Percentiles rank a stretch among this genome's conserved stretches.
phyloP scores from a whole-genome alignment of 345 rosid genomes.

The Sisymbrium irio region DNA sequence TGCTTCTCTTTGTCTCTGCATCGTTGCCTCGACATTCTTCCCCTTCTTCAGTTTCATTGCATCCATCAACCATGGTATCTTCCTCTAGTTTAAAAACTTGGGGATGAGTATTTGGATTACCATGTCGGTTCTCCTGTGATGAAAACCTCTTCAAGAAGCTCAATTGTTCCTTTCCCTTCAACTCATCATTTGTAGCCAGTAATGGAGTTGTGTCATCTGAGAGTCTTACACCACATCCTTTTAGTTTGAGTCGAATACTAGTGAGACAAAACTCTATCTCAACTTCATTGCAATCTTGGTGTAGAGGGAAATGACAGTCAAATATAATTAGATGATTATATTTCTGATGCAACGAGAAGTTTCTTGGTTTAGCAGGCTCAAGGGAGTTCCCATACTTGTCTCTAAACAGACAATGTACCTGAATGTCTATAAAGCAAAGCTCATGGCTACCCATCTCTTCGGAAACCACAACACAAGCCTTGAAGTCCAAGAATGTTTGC shows the following conservation, averaged over 20 bases:
- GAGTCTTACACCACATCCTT: not conserved
- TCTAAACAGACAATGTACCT: too few relatives aligned
- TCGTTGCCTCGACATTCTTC: not conserved
- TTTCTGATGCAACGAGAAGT: not conserved
- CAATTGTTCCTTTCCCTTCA: not conserved
- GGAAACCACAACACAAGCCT: too few relatives aligned
- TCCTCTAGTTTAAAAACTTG: not conserved
- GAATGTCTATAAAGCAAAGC: too few relatives aligned
- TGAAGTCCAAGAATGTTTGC: too few relatives aligned
- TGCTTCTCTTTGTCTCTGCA: not conserved
- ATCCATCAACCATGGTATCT: not conserved
- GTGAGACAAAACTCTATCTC: not conserved
- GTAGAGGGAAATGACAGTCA: not conserved
- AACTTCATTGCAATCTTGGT: not conserved
- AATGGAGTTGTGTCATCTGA: not conserved
- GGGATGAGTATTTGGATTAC: not conserved
- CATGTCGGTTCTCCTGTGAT: not conserved
- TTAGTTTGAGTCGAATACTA: not conserved
- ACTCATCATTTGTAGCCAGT: not conserved
- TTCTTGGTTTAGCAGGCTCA: not conserved
- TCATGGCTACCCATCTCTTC: too few relatives aligned
- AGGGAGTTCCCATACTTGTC: not conserved
- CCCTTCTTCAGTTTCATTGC: not conserved
- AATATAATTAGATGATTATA: slow-evolving; percentile 11
- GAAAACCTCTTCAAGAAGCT: not conserved